Evolutionary conservation across 306 rosid genomes (phyloP).

Genomic region (Vigna mungo): DNA sequence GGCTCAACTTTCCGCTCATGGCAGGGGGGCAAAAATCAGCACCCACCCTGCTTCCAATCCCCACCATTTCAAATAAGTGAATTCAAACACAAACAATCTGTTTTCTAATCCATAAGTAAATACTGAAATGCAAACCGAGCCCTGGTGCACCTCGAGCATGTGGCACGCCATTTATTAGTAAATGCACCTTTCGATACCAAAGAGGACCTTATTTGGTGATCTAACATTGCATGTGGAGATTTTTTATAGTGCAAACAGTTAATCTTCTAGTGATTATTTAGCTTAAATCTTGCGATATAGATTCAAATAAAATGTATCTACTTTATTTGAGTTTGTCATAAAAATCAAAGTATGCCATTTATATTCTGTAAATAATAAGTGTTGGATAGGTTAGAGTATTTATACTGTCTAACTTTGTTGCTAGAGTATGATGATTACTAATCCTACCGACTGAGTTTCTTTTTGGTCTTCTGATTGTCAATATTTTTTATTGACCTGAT

Average conservation of each 20-base stretch:
- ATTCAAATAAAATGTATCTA: neutral
- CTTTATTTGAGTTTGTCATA: neutral
- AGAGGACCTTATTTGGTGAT: neutral
- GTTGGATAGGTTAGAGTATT: conserved; percentile 12
- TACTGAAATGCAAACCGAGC: no score
- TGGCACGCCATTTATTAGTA: conserved; percentile 12
- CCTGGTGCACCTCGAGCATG: conserved; percentile 20
- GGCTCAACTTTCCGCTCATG: no score
- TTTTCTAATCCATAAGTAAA: no score
- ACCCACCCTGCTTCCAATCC: no score
- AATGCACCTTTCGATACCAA: neutral
- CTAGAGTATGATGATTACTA: conserved; percentile 24
- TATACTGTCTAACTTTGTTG: conserved; percentile 32
- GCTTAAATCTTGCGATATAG: conserved; percentile 21
- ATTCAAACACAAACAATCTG: no score
- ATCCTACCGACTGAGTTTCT: neutral
- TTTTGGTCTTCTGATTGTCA: neutral
- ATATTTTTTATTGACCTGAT: conserved; percentile 26
- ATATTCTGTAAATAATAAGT: conserved; percentile 4
- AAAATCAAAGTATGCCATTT: conserved; percentile 14
- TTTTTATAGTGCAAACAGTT: conserved; percentile 19
- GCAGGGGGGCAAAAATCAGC: no score
- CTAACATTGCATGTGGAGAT: neutral
- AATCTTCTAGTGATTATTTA: conserved; percentile 33
- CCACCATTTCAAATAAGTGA: no score